phyloP scores from a whole-genome alignment of 768 basidiomycete genomes.

The Naganishia randhawae region DNA sequence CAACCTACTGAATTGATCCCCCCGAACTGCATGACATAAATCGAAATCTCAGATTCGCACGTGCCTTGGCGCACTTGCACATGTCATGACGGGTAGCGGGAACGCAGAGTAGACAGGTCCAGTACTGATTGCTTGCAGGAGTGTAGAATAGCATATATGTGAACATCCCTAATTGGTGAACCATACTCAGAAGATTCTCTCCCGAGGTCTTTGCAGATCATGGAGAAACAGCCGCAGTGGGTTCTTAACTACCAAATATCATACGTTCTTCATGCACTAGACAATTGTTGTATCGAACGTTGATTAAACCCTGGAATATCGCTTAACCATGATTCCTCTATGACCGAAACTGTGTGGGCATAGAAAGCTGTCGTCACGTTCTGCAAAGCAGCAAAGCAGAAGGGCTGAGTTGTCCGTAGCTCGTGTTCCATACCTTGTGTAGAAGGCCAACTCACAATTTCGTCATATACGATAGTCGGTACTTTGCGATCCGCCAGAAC shows the following conservation, averaged over 20 bases:
- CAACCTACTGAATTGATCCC: no score
- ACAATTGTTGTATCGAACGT: conserved; percentile 16
- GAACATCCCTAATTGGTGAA: no score
- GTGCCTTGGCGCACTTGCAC: no score
- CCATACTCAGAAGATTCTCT: no score
- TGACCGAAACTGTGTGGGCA: conserved; percentile 81
- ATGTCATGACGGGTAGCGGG: no score
- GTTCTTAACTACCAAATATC: neutral
- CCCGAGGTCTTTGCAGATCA: no score
- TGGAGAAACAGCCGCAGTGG: neutral
- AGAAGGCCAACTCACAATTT: conserved; percentile 70
- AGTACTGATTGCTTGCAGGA: no score
- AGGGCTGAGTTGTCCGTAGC: neutral
- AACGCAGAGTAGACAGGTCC: no score
- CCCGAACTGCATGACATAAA: no score
- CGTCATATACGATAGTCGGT: conserved; percentile 85
- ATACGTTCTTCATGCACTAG: neutral
- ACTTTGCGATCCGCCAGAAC: conserved; percentile 73
- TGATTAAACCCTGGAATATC: conserved; percentile 36
- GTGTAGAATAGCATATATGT: no score
- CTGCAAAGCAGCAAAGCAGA: conserved; percentile 28
- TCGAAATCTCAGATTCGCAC: no score
- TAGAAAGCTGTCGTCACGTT: conserved; percentile 60
- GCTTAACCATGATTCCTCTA: conserved; percentile 60
- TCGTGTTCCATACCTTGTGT: neutral